Conservation (phyloP, 1,139 yeast species). For the Yamadazyma atmosphaerica region DNA sequence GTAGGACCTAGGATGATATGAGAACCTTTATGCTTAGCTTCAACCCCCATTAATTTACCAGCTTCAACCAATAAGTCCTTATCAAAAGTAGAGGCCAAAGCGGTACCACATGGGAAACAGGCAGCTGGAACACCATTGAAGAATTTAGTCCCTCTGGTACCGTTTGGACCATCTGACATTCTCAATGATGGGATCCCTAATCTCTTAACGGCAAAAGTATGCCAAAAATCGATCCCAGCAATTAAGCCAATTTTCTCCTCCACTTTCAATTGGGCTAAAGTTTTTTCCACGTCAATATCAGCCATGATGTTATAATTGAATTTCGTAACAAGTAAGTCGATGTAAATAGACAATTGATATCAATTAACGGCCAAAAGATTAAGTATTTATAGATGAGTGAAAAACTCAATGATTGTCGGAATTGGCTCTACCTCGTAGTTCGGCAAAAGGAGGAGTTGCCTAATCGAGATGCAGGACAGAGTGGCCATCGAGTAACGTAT, state of each 20-base stretch:
- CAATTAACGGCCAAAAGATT: not conserved
- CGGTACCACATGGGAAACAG: conserved; percentile 42
- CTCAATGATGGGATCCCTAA: conserved; percentile 34
- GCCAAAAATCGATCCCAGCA: conserved; percentile 57
- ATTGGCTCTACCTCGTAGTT: conserved; percentile 1
- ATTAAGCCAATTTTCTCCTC: conserved; percentile 50
- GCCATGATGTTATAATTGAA: not conserved
- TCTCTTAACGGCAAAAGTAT: conserved; percentile 48
- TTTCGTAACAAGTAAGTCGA: not conserved
- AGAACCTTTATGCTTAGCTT: conserved; percentile 33
- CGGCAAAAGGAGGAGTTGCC: conserved; percentile 2
- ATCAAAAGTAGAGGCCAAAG: conserved; percentile 45
- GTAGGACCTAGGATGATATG: conserved; percentile 38
- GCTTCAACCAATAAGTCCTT: conserved; percentile 25
- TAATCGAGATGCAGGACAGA: conserved; percentile 2
- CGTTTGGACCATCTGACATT: conserved; percentile 38
- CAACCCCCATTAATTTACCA: conserved; percentile 34
- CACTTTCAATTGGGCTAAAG: conserved; percentile 40
- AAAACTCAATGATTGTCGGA: conserved; percentile 4
- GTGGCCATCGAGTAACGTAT: too few relatives aligned
- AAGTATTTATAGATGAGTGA: not conserved
- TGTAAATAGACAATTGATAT: not conserved
- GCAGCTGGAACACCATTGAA: conserved; percentile 33
- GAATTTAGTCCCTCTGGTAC: conserved; percentile 33
- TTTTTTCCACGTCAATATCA: conserved; percentile 39